Conservation (phyloP, 2,329 filamentous ascomycete genomes). For the Aspergillus caelatus region DNA sequence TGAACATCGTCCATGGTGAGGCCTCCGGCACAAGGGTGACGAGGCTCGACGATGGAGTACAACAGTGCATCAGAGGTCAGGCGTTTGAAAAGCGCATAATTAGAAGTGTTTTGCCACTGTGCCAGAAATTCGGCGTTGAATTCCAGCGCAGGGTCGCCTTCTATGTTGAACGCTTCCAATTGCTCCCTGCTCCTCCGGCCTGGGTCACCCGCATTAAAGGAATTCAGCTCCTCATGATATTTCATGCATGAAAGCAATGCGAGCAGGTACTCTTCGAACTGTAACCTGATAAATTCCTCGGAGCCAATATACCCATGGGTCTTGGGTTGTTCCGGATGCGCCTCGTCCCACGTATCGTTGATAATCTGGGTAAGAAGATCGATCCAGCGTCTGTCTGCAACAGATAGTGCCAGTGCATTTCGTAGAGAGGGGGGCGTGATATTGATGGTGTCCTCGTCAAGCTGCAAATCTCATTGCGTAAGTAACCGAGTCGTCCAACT, state of each 20-base stretch:
- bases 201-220: slow-evolving; percentile 50
- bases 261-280: slow-evolving; percentile 95
- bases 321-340: slow-evolving; percentile 85
- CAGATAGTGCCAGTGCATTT: slow-evolving; percentile 74
- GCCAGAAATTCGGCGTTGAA: slow-evolving; percentile 84
- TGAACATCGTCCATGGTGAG: slow-evolving; percentile 94
- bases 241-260: slow-evolving; percentile 86
- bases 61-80: slow-evolving; percentile 77
- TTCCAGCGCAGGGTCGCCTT: slow-evolving; percentile 82
- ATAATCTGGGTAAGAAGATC: slow-evolving; percentile 92
- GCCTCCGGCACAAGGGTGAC: slow-evolving; percentile 89
- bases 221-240: slow-evolving; percentile 72
- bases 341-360: slow-evolving; percentile 94
- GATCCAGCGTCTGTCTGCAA: slow-evolving; percentile 91
- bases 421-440: slow-evolving; percentile 80
- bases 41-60: slow-evolving; percentile 91
- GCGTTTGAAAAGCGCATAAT: slow-evolving; percentile 84
- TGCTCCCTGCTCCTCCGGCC: slow-evolving; percentile 48
- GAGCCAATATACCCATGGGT: slow-evolving; percentile 93
- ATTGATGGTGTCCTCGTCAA: slow-evolving; percentile 85
- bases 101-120: slow-evolving; percentile 85
- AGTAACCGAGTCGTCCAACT: background rate
- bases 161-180: slow-evolving; percentile 62
- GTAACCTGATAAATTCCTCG: slow-evolving; percentile 94
- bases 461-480: slow-evolving; percentile 37